Evolutionary conservation across 1,284 basidiomycete species (phyloP).

Genomic region (Marasmius sp.): DNA sequence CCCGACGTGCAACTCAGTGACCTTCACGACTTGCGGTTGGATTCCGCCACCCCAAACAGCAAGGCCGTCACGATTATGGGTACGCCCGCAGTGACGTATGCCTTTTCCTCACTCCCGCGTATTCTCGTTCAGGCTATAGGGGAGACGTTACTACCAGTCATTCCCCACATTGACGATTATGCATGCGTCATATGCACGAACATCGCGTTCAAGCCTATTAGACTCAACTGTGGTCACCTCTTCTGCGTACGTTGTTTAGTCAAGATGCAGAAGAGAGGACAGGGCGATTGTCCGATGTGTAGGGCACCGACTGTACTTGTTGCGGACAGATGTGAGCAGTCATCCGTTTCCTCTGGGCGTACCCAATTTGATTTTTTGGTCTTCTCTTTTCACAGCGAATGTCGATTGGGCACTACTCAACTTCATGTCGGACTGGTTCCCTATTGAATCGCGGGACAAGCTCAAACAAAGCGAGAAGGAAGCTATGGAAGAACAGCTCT

Average conservation of each 20-base stretch:
- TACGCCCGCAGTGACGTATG: not conserved
- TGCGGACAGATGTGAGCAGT: conserved; percentile 70
- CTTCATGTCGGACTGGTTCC: conserved; percentile 94
- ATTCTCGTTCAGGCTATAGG: conserved; percentile 86
- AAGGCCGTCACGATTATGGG: not conserved
- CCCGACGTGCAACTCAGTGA: not conserved
- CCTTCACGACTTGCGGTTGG: not conserved
- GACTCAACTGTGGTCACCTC: conserved; percentile 84
- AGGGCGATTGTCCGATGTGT: conserved; percentile 86
- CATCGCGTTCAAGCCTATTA: conserved; percentile 88
- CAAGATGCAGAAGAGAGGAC: conserved; percentile 89
- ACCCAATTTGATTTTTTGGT: not conserved
- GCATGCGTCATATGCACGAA: conserved; percentile 76
- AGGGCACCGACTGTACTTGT: conserved; percentile 72
- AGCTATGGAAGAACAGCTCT: conserved; percentile 68
- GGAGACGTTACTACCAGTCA: conserved; percentile 80
- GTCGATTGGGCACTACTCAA: conserved; percentile 80
- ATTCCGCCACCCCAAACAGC: not conserved
- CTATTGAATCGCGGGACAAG: conserved; percentile 80
- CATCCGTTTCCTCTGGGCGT: conserved; percentile 19
- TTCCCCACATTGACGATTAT: conserved; percentile 83
- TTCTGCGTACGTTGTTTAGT: conserved; percentile 92
- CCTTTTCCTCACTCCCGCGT: conserved; percentile 60
- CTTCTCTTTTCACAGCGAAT: conserved; percentile 50
- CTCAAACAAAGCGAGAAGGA: conserved; percentile 78